Base-by-base conservation (phyloP, 1,284 basidiomycete species). In the Inonotus hispidus region DNA sequence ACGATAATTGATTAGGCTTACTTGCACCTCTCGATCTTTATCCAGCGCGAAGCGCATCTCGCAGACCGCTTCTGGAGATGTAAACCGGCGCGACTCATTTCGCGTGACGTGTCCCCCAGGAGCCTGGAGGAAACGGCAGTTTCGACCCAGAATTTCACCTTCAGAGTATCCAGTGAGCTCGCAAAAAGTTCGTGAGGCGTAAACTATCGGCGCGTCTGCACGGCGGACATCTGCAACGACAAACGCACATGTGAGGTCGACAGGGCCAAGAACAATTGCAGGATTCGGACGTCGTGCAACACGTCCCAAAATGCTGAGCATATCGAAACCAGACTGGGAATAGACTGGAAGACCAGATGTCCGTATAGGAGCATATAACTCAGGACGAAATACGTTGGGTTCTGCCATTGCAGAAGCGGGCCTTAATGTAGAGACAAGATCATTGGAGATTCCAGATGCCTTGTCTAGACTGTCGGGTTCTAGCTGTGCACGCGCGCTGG, bases 201-300 rank as follows among this genome's bases (percentile, higher is more conserved):
- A 97, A 10, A 97, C 86, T 69, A 98, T 88, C 1, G 95, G 93
- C 53, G 79, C 79, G 69, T 98, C 94, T 66, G 84, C 84, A 54
- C 88, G 78, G 13, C 90, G 83, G 19, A 88, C 82, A 71, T 98
- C 95, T 59, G 89, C 88, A 55, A 98, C 90, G 65, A 91, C 81
- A 72, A 98, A 98, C 8, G 91, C 85, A 70, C 92, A 95, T 2
- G 91, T 90, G 61, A 95, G 78, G 72, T 98, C 95, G 39, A 98
- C 92, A 0, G 95, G 93, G 8, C 95, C 95, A 19, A 98, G 82
- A 5, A 81, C 74, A 53, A 97, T 83, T 62, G 81, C 84, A 0
- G 92, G 93, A 66, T 90, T 82, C 0, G 86, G 85, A 1, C 95
- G 82, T 16, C 78, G 82, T 1, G 82, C 87, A 14, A 98, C 88